These are phyloP conservation scores for Kwoniella bestiolae DNA, from an alignment of 768 basidiomycete species.

Conservation along the genomic window DNA sequence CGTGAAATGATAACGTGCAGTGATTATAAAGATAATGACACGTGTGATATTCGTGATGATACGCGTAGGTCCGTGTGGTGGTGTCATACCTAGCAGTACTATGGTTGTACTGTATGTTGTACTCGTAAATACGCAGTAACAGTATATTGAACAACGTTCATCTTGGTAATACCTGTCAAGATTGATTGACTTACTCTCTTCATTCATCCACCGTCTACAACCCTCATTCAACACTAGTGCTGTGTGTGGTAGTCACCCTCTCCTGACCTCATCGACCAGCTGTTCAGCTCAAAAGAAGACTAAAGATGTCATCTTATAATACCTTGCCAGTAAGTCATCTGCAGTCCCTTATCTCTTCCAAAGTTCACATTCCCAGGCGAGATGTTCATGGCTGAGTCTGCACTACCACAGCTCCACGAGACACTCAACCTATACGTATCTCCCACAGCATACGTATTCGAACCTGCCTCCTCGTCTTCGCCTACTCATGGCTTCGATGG, in stretches of 20 bases:
- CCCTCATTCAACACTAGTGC: too few species aligned
- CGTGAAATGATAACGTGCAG: not conserved
- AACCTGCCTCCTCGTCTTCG: slow-evolving; percentile 42
- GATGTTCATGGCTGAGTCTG: too few species aligned
- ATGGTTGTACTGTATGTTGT: too few species aligned
- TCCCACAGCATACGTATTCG: slow-evolving; percentile 45
- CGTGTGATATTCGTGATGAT: not conserved
- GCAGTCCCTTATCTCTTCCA: not conserved
- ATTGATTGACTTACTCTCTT: too few species aligned
- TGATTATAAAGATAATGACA: slow-evolving; percentile 6
- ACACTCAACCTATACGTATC: slow-evolving; percentile 57
- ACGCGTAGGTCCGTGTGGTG: not conserved
- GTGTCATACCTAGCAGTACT: not conserved
- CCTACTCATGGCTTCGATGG: slow-evolving; percentile 23
- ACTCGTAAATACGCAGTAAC: too few species aligned
- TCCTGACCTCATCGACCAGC: not conserved
- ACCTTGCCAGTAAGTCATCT: slow-evolving; percentile 29
- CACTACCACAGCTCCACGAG: slow-evolving; percentile 47
- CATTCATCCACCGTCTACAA: too few species aligned
- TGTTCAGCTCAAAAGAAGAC: not conserved
- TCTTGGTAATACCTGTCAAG: not conserved
- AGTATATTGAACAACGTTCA: slow-evolving; percentile 12
- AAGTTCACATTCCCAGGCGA: too few species aligned
- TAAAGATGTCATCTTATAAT: slow-evolving; percentile 19
- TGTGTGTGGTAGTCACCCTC: not conserved